Evolutionary conservation across 768 basidiomycete species (phyloP).

Genomic region (Hydnomerulius pinastri): DNA sequence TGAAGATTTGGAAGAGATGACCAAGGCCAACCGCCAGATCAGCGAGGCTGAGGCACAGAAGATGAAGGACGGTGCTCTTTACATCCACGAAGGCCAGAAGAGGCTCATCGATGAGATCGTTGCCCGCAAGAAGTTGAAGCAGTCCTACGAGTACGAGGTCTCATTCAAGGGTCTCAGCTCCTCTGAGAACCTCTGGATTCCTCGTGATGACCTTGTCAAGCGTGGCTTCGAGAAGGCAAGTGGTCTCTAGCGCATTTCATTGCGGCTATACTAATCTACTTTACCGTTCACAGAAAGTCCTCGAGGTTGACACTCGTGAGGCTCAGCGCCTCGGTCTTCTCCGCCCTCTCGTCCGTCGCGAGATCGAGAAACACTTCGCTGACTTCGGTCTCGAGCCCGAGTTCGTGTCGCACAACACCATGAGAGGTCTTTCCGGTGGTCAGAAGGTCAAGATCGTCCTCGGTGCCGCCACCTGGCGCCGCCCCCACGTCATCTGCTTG

Average conservation of each 20-base stretch:
- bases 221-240: constrained; percentile 93
- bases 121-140: constrained; percentile 96
- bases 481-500: constrained; percentile 95
- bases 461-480: constrained; percentile 98
- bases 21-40: constrained; percentile 87
- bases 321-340: constrained; percentile 94
- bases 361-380: constrained; percentile 99
- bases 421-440: constrained; percentile 98
- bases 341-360: constrained; percentile 95
- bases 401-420: constrained; percentile 98
- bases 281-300: constrained; percentile 66
- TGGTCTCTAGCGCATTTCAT: constrained; percentile 1
- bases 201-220: constrained; percentile 96
- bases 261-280: background rate
- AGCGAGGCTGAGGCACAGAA: constrained; percentile 85
- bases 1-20: constrained; percentile 96
- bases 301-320: constrained; percentile 97
- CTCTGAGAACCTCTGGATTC: constrained; percentile 97
- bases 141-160: constrained; percentile 98
- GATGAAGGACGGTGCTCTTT: constrained; percentile 93
- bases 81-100: constrained; percentile 94
- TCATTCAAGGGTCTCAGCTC: constrained; percentile 94
- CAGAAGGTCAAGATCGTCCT: constrained; percentile 99
- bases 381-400: constrained; percentile 99
- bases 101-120: constrained; percentile 91